Evolutionary conservation across 768 basidiomycete genomes (phyloP), one percentile per base, ranked within the genome.

Genomic region (Albatrellus ellisii): DNA sequence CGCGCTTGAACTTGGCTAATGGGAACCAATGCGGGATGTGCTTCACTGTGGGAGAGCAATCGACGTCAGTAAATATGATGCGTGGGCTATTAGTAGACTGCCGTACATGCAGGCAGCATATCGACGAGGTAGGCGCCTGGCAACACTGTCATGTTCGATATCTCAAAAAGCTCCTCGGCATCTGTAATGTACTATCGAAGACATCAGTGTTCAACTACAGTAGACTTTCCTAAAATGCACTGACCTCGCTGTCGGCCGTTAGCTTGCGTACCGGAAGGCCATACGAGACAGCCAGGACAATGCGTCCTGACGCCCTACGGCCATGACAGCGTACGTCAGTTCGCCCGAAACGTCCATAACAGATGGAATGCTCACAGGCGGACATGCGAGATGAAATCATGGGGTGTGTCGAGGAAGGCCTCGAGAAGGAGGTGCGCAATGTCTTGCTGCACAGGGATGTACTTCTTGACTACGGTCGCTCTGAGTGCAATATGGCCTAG

Each of bases 61-160:
- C n/a, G 28, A 4, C 2, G 6, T 26, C 7, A 26, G 38, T n/a
- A 10, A 26, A 15, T 4, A 21, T 14, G 12, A 36, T 21, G 6
- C 8, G 34, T 7, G 7, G 7, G 34, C n/a, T 35, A 29, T 20
- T 39, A n/a, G 29, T 15, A 24, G 18, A 27, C 5, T 4, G 14
- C 12, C 12, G 21, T 5, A 39, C 46, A 15, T 21, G 28, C 21
- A 20, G 42, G 46, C 2, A 47, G 27, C n/a, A 35, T 6, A 28
- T 47, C 42, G 2, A 47, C 33, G 1, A 47, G 18, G 9, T 31
- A 15, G 15, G 35, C 35, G 29, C 29, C 29, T 12, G 29, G 29
- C 17, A 17, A 12, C 29, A 31, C 17, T 12, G 29, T 12, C 12
- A 12, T 12, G 29, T 12, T 12, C 3, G 17, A 12, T 31, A 31